Percentiles rank a stretch among this genome's conserved stretches.
Evolutionary conservation across 2,329 filamentous ascomycete species (phyloP).

Genomic region (Nakataea oryzae): DNA sequence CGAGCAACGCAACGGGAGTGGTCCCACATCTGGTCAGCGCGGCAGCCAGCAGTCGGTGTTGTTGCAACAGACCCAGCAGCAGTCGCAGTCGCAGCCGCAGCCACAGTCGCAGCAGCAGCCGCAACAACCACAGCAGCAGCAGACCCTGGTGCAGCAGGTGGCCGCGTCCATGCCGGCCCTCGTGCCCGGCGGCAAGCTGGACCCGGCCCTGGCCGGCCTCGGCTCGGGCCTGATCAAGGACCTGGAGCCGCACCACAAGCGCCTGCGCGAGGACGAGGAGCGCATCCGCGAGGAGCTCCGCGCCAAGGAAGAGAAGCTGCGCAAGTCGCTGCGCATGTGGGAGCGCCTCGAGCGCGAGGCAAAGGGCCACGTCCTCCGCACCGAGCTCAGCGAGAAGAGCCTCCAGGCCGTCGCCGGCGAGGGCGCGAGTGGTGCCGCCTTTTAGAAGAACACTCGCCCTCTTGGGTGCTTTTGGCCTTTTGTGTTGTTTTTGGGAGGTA

Average conservation of each 20-base stretch:
- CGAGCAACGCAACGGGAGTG: no score
- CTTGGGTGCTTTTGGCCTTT: background rate
- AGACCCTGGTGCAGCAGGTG: conserved; percentile 40
- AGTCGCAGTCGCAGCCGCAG: background rate
- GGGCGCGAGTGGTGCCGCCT: conserved; percentile 42
- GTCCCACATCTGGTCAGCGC: no score
- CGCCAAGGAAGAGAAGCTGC: conserved; percentile 41
- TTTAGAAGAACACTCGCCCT: conserved; percentile 26
- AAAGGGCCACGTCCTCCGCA: conserved; percentile 41
- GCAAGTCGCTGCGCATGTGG: conserved; percentile 42
- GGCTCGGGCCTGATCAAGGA: conserved; percentile 39
- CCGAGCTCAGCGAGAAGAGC: conserved; percentile 44
- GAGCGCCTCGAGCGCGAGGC: conserved; percentile 44
- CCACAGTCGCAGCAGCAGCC: background rate
- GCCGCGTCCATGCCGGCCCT: conserved; percentile 39
- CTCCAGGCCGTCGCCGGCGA: conserved; percentile 48
- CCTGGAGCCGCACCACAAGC: conserved; percentile 40
- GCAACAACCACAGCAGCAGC: conserved; percentile 12
- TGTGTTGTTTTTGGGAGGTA: background rate
- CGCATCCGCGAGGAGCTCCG: conserved; percentile 42
- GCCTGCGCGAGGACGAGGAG: conserved; percentile 48
- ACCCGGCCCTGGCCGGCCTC: conserved; percentile 32
- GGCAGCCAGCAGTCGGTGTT: background rate
- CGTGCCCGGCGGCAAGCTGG: conserved; percentile 36
- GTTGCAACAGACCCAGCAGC: background rate